These are phyloP conservation scores for Solanum pennellii DNA, from an alignment of 257 asterid species.

Conservation along the genomic window DNA sequence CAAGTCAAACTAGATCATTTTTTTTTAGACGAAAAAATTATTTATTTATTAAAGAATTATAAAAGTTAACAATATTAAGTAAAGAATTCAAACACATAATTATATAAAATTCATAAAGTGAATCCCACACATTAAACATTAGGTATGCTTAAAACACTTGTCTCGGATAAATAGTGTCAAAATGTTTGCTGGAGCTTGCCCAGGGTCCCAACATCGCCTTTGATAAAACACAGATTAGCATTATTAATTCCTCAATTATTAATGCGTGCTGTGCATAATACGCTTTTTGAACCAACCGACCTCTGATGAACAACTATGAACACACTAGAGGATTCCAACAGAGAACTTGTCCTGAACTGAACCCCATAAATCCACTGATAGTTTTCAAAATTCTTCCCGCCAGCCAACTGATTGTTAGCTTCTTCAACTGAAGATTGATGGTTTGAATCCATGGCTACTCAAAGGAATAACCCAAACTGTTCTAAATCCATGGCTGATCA, in stretches of 20 bases:
- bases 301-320: not conserved
- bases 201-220: not conserved
- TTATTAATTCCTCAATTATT: not conserved
- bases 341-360: not conserved
- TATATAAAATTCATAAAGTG: too few species aligned
- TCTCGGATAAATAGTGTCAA: not conserved
- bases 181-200: not conserved
- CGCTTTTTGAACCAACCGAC: not conserved
- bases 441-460: not conserved
- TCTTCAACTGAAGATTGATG: not conserved
- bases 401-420: not conserved
- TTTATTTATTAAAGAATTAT: too few species aligned
- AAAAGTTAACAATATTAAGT: not conserved
- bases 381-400: not conserved
- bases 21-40: fast-evolving
- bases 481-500: not conserved
- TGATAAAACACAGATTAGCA: not conserved
- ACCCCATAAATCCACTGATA: not conserved
- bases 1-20: too few species aligned
- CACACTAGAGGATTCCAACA: not conserved
- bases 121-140: too few species aligned
- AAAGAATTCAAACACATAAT: too few species aligned
- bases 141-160: not conserved
- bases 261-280: not conserved
- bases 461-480: not conserved